Base-by-base conservation (phyloP, 2,329 filamentous ascomycete species). In the Aureobasidium sp. region DNA sequence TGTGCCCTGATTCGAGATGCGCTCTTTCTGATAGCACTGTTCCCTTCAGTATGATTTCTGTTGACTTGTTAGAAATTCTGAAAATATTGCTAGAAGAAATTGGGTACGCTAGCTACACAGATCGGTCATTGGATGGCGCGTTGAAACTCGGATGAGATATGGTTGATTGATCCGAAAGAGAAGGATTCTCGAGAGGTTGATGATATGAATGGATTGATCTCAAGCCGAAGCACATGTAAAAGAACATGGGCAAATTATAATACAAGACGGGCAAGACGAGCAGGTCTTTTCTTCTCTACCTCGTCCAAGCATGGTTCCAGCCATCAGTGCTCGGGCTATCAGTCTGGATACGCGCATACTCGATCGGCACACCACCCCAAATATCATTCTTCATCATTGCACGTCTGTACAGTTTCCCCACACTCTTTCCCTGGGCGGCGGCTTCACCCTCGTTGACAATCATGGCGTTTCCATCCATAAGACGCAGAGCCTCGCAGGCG, bases 221-320 rank as follows among this genome's bases (percentile, higher is more conserved):
- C n/a, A n/a, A n/a, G n/a, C n/a, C n/a, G n/a, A n/a, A n/a, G n/a
- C n/a, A n/a, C n/a, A n/a, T 16, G n/a, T 25, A 17, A 4, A 11
- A 27, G 17, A 35, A 38, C 35, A 41, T 41, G 25, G 48, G 37
- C 48, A 25, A 14, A 39, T 12, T 50, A 50, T 50, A 24, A 35
- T 50, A 50, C 45, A 50, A 50, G 2, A 48, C 44, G 37, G 22
- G 17, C 3, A 34, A 21, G n/a, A 29, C 11, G 14, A 22, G 2
- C 12, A 21, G 4, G 22, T 16, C 7, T 32, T 17, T 45, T 25
- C 10, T 59, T 54, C 34, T 48, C 32, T 58, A 71, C 70, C 84
- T 80, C 74, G 83, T 95, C 93, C 93, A 98, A 11, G 75, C 85
- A 71, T 95, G 84, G 73, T 97, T 93, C 90, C 91, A 98, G n/a